Evolutionary conservation across 495 filamentous ascomycete species (phyloP), one percentile per base, ranked within the genome.

Genomic region (Astrothelium macrocarpum): DNA sequence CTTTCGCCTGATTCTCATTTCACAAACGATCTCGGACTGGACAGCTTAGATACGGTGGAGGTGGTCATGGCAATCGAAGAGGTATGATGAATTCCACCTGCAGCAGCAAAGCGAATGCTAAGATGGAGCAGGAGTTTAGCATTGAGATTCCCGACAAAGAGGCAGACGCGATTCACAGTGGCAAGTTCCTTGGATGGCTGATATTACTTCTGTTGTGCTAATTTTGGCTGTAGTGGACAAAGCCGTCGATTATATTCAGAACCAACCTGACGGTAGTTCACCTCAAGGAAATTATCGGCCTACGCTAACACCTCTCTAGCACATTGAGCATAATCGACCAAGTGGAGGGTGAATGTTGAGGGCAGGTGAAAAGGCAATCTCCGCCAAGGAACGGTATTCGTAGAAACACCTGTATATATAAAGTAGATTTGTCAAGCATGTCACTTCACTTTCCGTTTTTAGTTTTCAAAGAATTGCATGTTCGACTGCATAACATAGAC

Each of bases 1-100:
- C 86, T 97, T 69, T 90, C 82, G 68, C 79, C 81, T 53, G 80
- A 77, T 46, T 87, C 94, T 32, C 90, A 97, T 84, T 98, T 98
- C 77, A 79, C 90, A 62, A 97, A 96, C 72, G 94, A 98, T 78
- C 85, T 98, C 58, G 95, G 91, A 63, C 78, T 98, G 69, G 94
- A 98, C 80, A 95, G 89, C 80, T 81, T 98, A 75, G 94, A 98
- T 75, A 96, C 92, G 59, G 94, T 98, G 61, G 94, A 98, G 82
- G 92, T 98, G 68, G 95, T 98, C 65, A 98, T 98, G 94, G 94
- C 94, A 66, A 97, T 98, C 78, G 94, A 98, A 83, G 94, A 98
- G 89, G 93, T 96, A 81, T 84, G 64, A 16, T 10, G 20, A 26
- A 20, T 28, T 26, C 42, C 26, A 11, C 29, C 53, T 12, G 31